These are phyloP conservation scores for Lactarius hengduanensis DNA, from an alignment of 768 basidiomycete species.

Conservation along the genomic window DNA sequence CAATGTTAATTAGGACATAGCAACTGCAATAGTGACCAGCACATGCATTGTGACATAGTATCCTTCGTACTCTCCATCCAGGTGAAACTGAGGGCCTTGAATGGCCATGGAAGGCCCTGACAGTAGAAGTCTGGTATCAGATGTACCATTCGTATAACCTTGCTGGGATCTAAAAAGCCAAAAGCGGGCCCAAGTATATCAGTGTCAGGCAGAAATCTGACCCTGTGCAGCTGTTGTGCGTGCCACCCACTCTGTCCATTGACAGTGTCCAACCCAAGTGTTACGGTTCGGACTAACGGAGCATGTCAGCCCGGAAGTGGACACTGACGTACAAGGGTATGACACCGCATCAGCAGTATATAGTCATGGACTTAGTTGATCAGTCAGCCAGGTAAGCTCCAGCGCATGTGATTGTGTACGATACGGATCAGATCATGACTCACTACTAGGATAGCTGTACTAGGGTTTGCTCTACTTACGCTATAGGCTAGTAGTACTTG, in stretches of 20 bases:
- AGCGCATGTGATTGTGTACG: no score
- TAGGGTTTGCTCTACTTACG: no score
- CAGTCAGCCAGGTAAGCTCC: no score
- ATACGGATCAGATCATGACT: no score
- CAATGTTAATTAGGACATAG: background rate
- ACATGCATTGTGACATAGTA: conserved; percentile 34
- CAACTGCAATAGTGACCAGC: no score
- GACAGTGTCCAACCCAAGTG: conserved; percentile 9
- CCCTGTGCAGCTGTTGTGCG: conserved; percentile 22
- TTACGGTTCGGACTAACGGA: no score
- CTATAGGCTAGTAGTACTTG: no score
- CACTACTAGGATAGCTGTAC: no score
- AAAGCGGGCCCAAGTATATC: conserved; percentile 29
- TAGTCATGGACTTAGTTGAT: no score
- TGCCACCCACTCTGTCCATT: conserved; percentile 3
- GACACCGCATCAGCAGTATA: no score
- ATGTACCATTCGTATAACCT: conserved; percentile 34
- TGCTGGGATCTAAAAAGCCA: conserved; percentile 35
- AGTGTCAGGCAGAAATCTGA: conserved; percentile 30
- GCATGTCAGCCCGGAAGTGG: no score
- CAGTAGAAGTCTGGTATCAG: conserved; percentile 29
- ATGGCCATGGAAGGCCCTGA: background rate
- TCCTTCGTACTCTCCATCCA: conserved; percentile 27
- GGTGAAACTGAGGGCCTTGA: background rate
- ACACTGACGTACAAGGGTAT: no score